Evolutionary conservation across 2,329 filamentous ascomycete genomes (phyloP).

Genomic region (Aspergillus fischeri): DNA sequence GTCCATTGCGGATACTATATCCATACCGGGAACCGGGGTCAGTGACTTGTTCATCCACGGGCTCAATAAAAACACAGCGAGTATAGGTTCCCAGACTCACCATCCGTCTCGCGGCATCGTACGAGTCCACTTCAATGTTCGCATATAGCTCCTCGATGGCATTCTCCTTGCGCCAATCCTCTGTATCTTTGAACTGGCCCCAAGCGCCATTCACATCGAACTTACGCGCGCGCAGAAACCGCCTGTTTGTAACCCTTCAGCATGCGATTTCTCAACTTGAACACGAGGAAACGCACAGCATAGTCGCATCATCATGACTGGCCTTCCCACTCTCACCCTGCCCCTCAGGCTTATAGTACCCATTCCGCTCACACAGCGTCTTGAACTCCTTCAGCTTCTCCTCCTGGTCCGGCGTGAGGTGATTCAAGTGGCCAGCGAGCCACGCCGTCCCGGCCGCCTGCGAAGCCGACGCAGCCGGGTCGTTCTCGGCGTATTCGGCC

Average conservation of each 20-base stretch:
- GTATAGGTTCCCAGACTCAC: conserved; percentile 44
- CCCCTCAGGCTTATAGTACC: conserved; percentile 43
- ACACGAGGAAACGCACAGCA: conserved; percentile 38
- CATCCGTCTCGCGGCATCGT: conserved; percentile 69
- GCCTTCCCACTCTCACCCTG: conserved; percentile 31
- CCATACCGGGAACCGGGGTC: not conserved
- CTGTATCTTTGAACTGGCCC: conserved; percentile 80
- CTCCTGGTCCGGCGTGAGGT: conserved; percentile 67
- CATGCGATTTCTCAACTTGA: not conserved
- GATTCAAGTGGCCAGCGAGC: conserved; percentile 67
- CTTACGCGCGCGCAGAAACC: conserved; percentile 78
- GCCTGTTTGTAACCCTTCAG: conserved; percentile 47
- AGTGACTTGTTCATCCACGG: not conserved
- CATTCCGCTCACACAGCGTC: conserved; percentile 59
- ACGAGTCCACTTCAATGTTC: conserved; percentile 80
- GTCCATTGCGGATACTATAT: conserved; percentile 89
- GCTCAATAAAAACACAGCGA: not conserved
- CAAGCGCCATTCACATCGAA: conserved; percentile 75
- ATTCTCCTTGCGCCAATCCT: conserved; percentile 79
- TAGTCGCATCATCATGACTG: conserved; percentile 46
- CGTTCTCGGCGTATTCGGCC: conserved; percentile 27
- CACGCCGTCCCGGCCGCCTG: conserved; percentile 35
- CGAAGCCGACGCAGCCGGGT: conserved; percentile 32
- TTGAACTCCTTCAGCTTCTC: conserved; percentile 70
- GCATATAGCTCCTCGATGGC: conserved; percentile 75